Base-by-base conservation (phyloP, 2,329 filamentous ascomycete species). In the Lachnum nothofagi region DNA sequence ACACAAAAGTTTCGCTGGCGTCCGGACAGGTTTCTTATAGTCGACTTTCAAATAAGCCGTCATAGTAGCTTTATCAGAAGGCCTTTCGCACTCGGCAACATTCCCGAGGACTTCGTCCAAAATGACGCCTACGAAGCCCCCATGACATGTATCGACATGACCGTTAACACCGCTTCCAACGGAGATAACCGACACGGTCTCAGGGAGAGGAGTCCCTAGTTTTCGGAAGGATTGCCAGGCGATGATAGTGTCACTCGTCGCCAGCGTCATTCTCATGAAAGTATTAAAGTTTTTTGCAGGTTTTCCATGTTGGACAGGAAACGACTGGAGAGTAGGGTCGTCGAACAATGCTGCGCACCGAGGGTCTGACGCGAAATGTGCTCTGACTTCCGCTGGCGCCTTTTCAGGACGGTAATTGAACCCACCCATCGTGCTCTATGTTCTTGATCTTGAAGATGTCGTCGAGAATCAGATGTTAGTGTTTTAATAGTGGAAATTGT, bases 81-180 rank as follows among this genome's bases (percentile, higher is more conserved):
- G 40, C 16, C 47, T 51, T 12, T 38, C 33, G 20, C 37, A 31
- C n/a, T 52, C 54, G 2, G 44, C 48, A 4, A 48, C 49, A 25
- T 33, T 51, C 0, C 59, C 59, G 59, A 78, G 73, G 7, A 70
- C 66, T 59, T 85, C 80, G 59, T 86, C 82, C 8, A 85, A 59
- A 14, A 85, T 58, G 0, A 76, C 70, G 3, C 73, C 72, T 2
- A 79, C 70, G 33, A 84, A 72, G 1, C 82, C 82, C 19, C 82
- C 81, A 60, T 85, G 81, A n/a, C 70, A 67, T 2, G 78, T 70
- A 8, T 70, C 66, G 2, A 74, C 64, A 58, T 78, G 76, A 1
- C 81, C 80, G 54, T 79, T 78, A 29, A 84, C 53, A 12, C 72
- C 74, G 7, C 68, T 57, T 2, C 77, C 79, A 1, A 83, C 64